Conservation (phyloP, 2,329 filamentous ascomycete species). For the Penicillium sp. region DNA sequence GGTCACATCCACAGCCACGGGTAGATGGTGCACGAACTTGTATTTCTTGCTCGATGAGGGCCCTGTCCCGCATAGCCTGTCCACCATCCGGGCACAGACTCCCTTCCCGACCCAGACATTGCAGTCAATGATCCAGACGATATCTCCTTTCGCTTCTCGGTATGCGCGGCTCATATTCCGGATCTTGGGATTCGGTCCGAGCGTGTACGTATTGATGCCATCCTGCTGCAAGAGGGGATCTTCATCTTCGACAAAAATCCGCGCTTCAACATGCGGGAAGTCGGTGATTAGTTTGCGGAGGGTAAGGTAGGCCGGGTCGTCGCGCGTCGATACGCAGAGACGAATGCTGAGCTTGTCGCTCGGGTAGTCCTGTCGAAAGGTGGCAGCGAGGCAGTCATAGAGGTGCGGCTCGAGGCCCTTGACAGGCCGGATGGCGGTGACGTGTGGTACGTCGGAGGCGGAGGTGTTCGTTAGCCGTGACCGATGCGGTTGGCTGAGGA, state of each 20-base stretch:
- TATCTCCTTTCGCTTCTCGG: conserved; percentile 78
- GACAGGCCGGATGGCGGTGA: conserved; percentile 89
- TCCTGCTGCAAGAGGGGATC: conserved; percentile 66
- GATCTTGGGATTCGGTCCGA: conserved; percentile 98
- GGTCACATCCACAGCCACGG: conserved; percentile 76
- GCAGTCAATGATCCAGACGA: conserved; percentile 94
- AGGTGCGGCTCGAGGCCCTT: conserved; percentile 88
- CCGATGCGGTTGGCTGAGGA: conserved; percentile 47
- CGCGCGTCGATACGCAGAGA: conserved; percentile 74
- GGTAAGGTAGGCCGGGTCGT: conserved; percentile 75
- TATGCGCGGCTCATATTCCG: conserved; percentile 94
- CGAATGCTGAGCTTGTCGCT: conserved; percentile 71
- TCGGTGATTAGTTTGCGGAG: conserved; percentile 70
- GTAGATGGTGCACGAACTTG: conserved; percentile 95
- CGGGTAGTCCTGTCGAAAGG: conserved; percentile 81
- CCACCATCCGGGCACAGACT: conserved; percentile 83
- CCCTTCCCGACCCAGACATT: conserved; percentile 88
- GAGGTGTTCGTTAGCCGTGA: conserved; percentile 41
- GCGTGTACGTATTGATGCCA: conserved; percentile 52
- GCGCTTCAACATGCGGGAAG: conserved; percentile 69
- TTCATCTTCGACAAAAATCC: conserved; percentile 76
- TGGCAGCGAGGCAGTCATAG: conserved; percentile 88
- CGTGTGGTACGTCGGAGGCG: conserved; percentile 63
- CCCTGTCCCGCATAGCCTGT: conserved; percentile 71
- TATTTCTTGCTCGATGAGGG: conserved; percentile 53